These are phyloP conservation scores for Paraphoma chrysanthemicola DNA, from an alignment of 2,329 filamentous ascomycete genomes.

Conservation along the genomic window DNA sequence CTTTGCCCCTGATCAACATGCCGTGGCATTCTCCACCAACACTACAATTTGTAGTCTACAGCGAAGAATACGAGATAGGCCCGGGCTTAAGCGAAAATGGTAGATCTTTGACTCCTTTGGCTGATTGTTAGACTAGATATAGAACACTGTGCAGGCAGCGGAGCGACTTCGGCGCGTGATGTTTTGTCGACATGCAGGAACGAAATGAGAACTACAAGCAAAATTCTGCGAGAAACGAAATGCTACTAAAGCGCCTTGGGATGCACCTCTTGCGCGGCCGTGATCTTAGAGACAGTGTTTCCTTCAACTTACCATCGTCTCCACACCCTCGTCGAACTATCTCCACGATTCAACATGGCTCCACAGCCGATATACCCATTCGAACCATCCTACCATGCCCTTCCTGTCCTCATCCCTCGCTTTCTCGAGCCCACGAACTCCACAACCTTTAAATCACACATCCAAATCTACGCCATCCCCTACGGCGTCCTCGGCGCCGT, in stretches of 20 bases:
- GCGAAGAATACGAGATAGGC: too few relatives aligned
- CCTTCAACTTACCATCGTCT: too few relatives aligned
- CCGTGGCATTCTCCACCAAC: too few relatives aligned
- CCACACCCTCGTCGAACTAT: too few relatives aligned
- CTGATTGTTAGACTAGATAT: neutral
- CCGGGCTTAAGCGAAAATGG: too few relatives aligned
- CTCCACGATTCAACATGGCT: too few relatives aligned
- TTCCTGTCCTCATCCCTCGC: neutral
- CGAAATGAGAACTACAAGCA: neutral
- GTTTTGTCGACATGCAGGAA: neutral
- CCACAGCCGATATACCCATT: neutral
- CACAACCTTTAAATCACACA: conserved; percentile 4
- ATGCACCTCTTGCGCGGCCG: too few relatives aligned
- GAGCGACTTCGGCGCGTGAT: neutral
- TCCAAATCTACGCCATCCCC: conserved; percentile 8
- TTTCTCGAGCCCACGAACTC: conserved; percentile 4
- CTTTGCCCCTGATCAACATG: neutral
- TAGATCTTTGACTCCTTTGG: neutral
- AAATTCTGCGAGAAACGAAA: neutral
- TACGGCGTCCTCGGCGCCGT: conserved; percentile 7
- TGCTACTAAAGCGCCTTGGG: neutral
- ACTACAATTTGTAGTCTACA: too few relatives aligned
- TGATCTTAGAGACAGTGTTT: too few relatives aligned
- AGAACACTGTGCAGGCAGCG: neutral
- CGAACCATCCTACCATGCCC: neutral